Evolutionary conservation across 2,329 filamentous ascomycete species (phyloP).

Genomic region (Fusarium anguioides): DNA sequence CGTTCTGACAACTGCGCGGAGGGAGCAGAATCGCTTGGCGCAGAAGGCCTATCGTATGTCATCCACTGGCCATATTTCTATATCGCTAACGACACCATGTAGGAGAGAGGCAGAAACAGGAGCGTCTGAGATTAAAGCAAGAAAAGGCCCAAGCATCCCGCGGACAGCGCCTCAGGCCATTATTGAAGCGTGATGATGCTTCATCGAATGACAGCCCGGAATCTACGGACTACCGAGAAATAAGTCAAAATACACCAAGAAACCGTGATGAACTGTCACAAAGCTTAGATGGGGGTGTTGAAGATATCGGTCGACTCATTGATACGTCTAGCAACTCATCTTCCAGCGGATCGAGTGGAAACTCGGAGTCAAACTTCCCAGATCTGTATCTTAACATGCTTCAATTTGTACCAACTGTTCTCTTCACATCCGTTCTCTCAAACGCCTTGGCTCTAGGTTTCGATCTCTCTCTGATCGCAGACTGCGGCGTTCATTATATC

Average conservation of each 20-base stretch:
- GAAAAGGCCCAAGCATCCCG: background rate
- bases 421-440: conserved; percentile 37
- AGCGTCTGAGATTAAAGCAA: background rate
- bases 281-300: background rate
- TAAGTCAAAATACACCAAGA: background rate
- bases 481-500: conserved; percentile 20
- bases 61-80: background rate
- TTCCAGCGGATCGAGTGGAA: background rate
- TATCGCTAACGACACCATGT: background rate
- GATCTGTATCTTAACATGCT: conserved; percentile 31
- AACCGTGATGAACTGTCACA: fast-evolving
- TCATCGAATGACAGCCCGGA: background rate
- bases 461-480: conserved; percentile 14
- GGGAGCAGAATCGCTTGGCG: conserved; percentile 43
- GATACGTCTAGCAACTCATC: background rate
- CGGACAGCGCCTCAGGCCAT: background rate
- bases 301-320: background rate
- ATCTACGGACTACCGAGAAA: background rate
- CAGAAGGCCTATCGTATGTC: conserved; percentile 42
- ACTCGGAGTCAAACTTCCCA: background rate
- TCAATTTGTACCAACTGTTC: conserved; percentile 23
- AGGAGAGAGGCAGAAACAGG: conserved; percentile 39
- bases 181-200: background rate
- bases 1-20: conserved; percentile 35
- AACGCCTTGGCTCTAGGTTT: conserved; percentile 40